Percentiles rank a stretch among this genome's conserved stretches.
These are phyloP conservation scores for Pythium aphanidermatum DNA, from an alignment of 352 stramenopile species.

Conservation along the genomic window DNA sequence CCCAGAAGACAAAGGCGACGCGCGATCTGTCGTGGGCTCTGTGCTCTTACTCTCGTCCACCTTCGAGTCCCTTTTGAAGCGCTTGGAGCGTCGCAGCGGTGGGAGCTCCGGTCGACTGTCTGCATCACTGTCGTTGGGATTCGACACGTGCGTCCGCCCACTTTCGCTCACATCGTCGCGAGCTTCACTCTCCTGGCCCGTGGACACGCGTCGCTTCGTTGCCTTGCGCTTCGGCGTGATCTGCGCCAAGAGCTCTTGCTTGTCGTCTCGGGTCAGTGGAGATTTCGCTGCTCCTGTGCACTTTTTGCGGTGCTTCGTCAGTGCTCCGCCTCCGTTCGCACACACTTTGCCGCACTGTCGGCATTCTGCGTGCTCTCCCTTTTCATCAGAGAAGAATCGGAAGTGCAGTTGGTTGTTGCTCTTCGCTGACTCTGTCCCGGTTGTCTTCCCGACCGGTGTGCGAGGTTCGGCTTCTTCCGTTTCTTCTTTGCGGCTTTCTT, in stretches of 20 bases:
- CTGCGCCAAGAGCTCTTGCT: neutral
- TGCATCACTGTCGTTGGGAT: neutral
- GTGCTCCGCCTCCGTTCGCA: neutral
- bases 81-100: constrained; percentile 16
- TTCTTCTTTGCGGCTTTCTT: no score
- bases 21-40: no score
- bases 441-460: no score
- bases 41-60: no score
- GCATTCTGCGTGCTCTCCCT: constrained; percentile 7
- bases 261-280: neutral
- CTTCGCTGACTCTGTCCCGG: no score
- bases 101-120: neutral
- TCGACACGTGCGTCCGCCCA: neutral
- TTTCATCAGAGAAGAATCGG: neutral
- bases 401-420: no score
- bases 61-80: constrained; percentile 9
- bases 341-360: constrained; percentile 4
- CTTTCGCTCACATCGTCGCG: constrained; percentile 1
- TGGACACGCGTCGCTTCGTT: constrained; percentile 12
- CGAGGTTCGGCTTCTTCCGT: no score
- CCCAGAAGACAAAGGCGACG: no score
- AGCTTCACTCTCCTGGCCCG: neutral
- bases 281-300: neutral
- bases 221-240: constrained; percentile 14
- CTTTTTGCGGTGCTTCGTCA: constrained; percentile 6